Evolutionary conservation across 352 stramenopile species (phyloP).

Genomic region (Globisporangium echinulatum): DNA sequence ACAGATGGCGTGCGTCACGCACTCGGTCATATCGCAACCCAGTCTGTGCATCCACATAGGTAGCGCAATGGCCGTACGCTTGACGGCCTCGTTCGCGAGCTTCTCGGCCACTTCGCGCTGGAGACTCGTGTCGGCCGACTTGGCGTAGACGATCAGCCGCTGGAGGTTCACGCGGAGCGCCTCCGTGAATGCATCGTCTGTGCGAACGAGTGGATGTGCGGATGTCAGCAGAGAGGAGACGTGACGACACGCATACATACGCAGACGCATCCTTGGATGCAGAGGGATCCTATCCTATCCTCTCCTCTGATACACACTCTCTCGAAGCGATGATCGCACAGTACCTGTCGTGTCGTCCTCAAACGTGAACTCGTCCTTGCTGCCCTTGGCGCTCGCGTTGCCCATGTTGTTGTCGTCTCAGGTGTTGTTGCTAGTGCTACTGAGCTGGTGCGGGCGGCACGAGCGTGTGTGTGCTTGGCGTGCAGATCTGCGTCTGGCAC

Average conservation of each 20-base stretch:
- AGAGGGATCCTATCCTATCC: too few relatives aligned
- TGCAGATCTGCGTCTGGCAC: too few relatives aligned
- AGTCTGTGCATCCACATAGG: too few relatives aligned
- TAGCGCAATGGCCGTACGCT: conserved; percentile 39
- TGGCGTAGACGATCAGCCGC: conserved; percentile 90
- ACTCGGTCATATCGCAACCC: too few relatives aligned
- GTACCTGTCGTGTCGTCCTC: conserved; percentile 43
- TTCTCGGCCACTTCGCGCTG: conserved; percentile 93
- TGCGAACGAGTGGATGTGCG: neutral
- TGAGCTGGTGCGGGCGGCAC: too few relatives aligned
- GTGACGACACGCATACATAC: neutral
- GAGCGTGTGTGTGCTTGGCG: too few relatives aligned
- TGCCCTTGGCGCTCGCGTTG: conserved; percentile 56
- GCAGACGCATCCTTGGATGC: neutral
- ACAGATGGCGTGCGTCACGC: too few relatives aligned
- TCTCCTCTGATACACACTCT: too few relatives aligned
- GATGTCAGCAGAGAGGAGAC: too few relatives aligned
- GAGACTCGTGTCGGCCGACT: conserved; percentile 84
- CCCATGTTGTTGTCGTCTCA: conserved; percentile 23
- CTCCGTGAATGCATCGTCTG: conserved; percentile 87
- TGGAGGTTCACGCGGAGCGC: conserved; percentile 86
- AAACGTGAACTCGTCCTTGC: conserved; percentile 80
- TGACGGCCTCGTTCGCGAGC: conserved; percentile 93
- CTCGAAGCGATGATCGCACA: neutral
- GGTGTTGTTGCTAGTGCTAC: neutral